Conservation (phyloP, 352 stramenopile species). For the Pythium scleroteichum region DNA sequence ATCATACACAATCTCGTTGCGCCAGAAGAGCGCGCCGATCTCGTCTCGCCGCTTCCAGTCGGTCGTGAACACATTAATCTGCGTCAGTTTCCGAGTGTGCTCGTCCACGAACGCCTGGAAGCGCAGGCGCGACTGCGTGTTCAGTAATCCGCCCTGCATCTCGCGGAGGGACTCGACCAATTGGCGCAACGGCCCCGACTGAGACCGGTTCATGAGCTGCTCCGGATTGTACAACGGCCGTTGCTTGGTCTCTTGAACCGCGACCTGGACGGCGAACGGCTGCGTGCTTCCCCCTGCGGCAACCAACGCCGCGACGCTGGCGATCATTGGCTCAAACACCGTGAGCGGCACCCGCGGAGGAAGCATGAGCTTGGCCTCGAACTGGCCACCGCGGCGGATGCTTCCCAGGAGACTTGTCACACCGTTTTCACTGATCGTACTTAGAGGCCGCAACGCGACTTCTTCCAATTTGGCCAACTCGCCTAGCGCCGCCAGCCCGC, state of each 20-base stretch:
- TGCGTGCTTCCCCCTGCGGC: neutral
- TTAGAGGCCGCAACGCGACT: constrained; percentile 15
- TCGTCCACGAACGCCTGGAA: constrained; percentile 22
- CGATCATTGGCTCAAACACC: constrained; percentile 12
- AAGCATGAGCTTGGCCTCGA: constrained; percentile 26
- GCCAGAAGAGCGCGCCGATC: constrained; percentile 11
- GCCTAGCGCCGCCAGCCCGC: constrained; percentile 9
- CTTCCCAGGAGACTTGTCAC: constrained; percentile 4
- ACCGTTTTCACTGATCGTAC: constrained; percentile 3
- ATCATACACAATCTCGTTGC: constrained; percentile 24
- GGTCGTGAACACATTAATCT: constrained; percentile 21
- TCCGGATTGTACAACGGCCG: constrained; percentile 14
- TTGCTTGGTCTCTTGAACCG: constrained; percentile 22
- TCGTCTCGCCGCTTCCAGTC: constrained; percentile 13
- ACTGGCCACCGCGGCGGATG: constrained; percentile 1
- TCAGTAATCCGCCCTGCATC: neutral
- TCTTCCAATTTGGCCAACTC: constrained; percentile 16
- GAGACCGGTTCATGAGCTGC: neutral
- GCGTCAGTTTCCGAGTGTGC: constrained; percentile 17
- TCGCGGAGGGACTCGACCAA: constrained; percentile 13
- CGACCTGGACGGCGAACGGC: constrained; percentile 22
- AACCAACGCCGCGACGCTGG: constrained; percentile 4
- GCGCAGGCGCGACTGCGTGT: constrained; percentile 8
- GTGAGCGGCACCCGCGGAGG: constrained; percentile 4
- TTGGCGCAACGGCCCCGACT: constrained; percentile 10